Evolutionary conservation across 768 basidiomycete species (phyloP).

Genomic region (Termitomyces eurrhizus): DNA sequence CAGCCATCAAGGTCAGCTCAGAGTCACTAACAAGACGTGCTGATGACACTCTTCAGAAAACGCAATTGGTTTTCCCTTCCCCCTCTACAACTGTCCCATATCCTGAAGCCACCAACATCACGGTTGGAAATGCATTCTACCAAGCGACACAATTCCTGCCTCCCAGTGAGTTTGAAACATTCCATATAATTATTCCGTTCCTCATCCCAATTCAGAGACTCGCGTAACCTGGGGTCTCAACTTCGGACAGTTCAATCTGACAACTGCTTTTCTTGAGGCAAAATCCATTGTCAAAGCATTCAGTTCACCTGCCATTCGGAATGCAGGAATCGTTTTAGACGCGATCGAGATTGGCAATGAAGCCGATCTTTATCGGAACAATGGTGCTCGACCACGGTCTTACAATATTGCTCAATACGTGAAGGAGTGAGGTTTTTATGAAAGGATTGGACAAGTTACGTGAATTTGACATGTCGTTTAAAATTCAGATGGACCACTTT

Average conservation of each 20-base stretch:
- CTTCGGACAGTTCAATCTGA: constrained; percentile 51
- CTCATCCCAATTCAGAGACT: constrained; percentile 36
- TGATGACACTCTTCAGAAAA: background rate
- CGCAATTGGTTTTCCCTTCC: constrained; percentile 45
- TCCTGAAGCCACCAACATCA: constrained; percentile 61
- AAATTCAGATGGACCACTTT: constrained; percentile 23
- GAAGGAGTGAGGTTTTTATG: constrained; percentile 36
- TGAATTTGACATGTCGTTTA: background rate
- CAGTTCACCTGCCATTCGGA: constrained; percentile 30
- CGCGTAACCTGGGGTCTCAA: constrained; percentile 69
- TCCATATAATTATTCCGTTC: background rate
- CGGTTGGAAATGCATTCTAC: constrained; percentile 57
- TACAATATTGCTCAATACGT: constrained; percentile 46
- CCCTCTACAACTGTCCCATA: constrained; percentile 50
- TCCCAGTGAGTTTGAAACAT: constrained; percentile 6
- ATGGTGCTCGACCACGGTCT: constrained; percentile 36
- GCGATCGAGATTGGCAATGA: constrained; percentile 63
- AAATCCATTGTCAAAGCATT: constrained; percentile 51
- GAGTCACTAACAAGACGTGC: background rate
- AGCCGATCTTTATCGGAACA: constrained; percentile 49
- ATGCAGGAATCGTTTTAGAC: constrained; percentile 46
- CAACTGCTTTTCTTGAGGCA: constrained; percentile 44
- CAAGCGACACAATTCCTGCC: constrained; percentile 20
- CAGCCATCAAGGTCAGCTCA: constrained; percentile 37
- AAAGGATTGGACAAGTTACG: background rate